phyloP scores from a whole-genome alignment of 139 green algal genomes.

The Microglena sp. region DNA sequence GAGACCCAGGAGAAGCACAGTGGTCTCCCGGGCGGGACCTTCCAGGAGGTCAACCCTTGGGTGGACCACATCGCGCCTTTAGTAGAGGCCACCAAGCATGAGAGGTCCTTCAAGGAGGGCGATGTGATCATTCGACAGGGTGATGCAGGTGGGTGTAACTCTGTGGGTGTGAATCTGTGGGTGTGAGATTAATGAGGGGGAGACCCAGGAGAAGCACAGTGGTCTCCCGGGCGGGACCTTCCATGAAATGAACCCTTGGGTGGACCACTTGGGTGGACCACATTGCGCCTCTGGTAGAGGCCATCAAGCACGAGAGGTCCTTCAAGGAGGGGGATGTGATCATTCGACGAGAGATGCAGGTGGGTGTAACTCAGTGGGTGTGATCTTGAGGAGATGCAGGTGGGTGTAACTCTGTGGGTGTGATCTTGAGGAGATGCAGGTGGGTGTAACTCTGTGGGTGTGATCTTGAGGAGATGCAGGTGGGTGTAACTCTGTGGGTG shows the following conservation, averaged over 20 bases:
- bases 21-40: not conserved
- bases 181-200: slow-evolving; percentile 21
- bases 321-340: slow-evolving; percentile 43
- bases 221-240: not conserved
- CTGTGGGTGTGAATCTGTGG: not conserved
- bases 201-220: slow-evolving; percentile 25
- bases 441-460: no score
- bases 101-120: slow-evolving; percentile 36
- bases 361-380: no score
- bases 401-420: not conserved
- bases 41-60: slow-evolving; percentile 20
- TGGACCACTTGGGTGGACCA: no score
- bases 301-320: slow-evolving; percentile 22
- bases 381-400: no score
- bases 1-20: slow-evolving; percentile 28
- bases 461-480: slow-evolving; percentile 35
- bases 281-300: slow-evolving; percentile 14
- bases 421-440: no score
- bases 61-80: slow-evolving; percentile 20
- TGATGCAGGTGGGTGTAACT: slow-evolving; percentile 19
- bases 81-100: slow-evolving; percentile 13
- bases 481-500: no score
- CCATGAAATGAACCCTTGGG: slow-evolving; percentile 20
- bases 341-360: slow-evolving; percentile 38
- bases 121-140: slow-evolving; percentile 43